phyloP scores from a whole-genome alignment of 257 asterid genomes.

The Plantago major region DNA sequence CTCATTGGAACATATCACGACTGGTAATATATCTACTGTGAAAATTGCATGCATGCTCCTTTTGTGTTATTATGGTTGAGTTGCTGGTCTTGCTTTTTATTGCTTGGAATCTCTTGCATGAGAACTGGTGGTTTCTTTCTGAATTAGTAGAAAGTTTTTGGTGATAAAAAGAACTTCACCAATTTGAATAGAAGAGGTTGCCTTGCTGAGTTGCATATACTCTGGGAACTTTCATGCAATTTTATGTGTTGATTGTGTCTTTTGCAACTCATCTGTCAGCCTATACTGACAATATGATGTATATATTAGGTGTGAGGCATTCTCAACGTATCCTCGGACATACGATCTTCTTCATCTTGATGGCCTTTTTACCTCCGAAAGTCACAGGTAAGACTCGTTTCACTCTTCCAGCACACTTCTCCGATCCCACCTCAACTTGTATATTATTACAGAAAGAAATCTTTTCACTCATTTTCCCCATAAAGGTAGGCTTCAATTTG shows the following conservation, averaged over 20 bases:
- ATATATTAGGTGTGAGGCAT: constrained; percentile 47
- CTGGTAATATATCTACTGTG: constrained; percentile 27
- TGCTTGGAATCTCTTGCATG: neutral
- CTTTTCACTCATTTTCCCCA: no score
- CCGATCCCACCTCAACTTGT: neutral
- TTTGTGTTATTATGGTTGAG: neutral
- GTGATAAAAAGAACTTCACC: neutral
- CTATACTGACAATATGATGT: neutral
- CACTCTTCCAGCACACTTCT: neutral
- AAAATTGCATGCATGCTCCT: neutral
- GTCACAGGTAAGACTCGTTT: constrained; percentile 35
- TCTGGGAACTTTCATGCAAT: neutral
- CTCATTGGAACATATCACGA: constrained; percentile 47
- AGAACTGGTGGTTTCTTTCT: neutral
- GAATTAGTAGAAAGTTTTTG: neutral
- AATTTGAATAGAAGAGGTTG: neutral
- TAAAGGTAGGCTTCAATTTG: neutral
- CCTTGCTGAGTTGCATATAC: neutral
- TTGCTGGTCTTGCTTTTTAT: neutral
- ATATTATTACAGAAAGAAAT: neutral
- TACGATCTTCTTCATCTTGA: constrained; percentile 55
- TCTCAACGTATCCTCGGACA: constrained; percentile 55
- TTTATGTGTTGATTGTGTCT: neutral
- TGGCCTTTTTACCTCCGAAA: constrained; percentile 52
- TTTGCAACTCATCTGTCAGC: neutral